A percentile compares a stretch with the other conserved stretches of the same genome.
Evolutionary conservation across 371 early-diverging fungal species (phyloP).

Genomic region (Massospora cicadina): DNA sequence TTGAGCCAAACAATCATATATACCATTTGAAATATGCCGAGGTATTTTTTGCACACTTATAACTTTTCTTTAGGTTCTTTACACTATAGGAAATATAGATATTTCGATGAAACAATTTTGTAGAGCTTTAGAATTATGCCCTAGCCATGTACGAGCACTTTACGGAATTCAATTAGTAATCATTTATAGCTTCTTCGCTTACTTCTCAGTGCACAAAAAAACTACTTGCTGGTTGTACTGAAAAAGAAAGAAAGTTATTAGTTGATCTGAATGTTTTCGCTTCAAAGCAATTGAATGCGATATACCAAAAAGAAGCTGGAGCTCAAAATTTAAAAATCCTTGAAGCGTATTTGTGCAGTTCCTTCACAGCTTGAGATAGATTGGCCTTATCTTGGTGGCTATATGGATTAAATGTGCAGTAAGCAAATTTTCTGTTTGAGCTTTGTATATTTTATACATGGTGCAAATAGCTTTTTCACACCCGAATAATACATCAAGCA

Average conservation of each 20-base stretch:
- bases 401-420: no score
- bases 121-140: slow-evolving; percentile 13
- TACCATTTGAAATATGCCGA: slow-evolving; percentile 73
- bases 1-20: slow-evolving; percentile 65
- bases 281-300: not conserved
- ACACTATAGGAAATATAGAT: slow-evolving; percentile 33
- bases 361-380: not conserved
- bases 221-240: not conserved
- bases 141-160: slow-evolving; percentile 11
- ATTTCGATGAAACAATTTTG: slow-evolving; percentile 52
- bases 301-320: not conserved
- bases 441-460: no score
- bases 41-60: not conserved
- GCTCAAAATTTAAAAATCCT: not conserved
- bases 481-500: no score
- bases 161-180: slow-evolving; percentile 16
- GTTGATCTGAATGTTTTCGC: slow-evolving; percentile 1
- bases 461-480: no score
- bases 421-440: no score
- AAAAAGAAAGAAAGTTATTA: not conserved
- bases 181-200: not conserved
- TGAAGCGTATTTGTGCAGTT: not conserved
- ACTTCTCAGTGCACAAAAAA: not conserved
- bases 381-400: no score
- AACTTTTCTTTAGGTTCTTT: slow-evolving; percentile 22